These are phyloP conservation scores for Calonectria honghensis DNA, from an alignment of 2,329 filamentous ascomycete species.

Conservation along the genomic window DNA sequence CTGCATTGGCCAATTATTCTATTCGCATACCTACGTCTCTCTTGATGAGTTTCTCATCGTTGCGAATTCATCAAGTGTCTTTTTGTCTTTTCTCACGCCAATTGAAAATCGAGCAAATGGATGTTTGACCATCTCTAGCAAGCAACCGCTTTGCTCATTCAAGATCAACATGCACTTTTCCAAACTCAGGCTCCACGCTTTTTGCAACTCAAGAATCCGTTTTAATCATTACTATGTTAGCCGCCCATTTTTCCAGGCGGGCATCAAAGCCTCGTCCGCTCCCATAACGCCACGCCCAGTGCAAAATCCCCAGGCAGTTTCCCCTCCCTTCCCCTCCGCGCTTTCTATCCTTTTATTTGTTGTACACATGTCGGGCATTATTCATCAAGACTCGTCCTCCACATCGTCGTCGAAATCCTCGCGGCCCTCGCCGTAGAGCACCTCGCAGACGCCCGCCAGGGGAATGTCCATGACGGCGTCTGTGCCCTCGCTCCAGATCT, in stretches of 20 bases:
- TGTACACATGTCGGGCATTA: neutral
- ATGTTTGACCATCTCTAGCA: too few species aligned
- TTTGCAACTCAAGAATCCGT: neutral
- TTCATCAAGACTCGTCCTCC: conserved; percentile 34
- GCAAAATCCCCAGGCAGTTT: neutral
- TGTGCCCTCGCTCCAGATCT: conserved; percentile 92
- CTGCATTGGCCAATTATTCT: neutral
- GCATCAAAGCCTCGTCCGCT: neutral
- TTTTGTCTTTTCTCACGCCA: neutral
- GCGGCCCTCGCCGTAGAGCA: conserved; percentile 84
- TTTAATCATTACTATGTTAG: conserved; percentile 11
- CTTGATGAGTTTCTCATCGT: neutral
- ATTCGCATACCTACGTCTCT: neutral
- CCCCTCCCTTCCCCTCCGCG: neutral
- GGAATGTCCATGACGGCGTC: conserved; percentile 99
- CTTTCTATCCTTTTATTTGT: neutral
- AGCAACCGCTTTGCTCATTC: neutral
- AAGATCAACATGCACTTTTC: neutral
- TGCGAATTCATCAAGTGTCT: neutral
- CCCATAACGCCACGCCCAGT: conserved; percentile 3
- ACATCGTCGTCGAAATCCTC: conserved; percentile 54
- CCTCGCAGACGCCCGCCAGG: conserved; percentile 94
- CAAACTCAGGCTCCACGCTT: neutral
- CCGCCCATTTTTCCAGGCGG: conserved; percentile 1
- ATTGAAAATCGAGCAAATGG: neutral